Percentiles rank a stretch among this genome's conserved stretches.
Conservation (phyloP, 1,284 basidiomycete genomes). For the Ceratobasidium papillatum region DNA sequence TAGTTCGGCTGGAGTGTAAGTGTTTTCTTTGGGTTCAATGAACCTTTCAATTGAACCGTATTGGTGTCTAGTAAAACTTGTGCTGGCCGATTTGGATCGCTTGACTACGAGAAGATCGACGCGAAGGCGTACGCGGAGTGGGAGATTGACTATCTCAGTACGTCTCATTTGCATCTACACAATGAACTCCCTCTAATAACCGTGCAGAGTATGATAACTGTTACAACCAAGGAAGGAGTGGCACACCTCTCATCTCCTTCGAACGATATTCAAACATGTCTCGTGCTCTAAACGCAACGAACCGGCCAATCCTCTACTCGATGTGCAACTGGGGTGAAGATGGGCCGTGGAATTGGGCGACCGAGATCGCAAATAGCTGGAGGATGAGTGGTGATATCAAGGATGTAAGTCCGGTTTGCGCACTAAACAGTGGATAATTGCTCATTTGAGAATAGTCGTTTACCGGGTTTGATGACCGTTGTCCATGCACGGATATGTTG, state of each 20-base stretch:
- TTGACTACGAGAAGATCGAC: constrained; percentile 60
- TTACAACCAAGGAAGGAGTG: constrained; percentile 57
- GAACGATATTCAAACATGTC: constrained; percentile 61
- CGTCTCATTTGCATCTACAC: constrained; percentile 39
- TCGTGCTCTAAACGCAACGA: constrained; percentile 59
- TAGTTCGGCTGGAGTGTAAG: constrained; percentile 57
- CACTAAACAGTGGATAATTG: not conserved
- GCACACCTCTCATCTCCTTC: constrained; percentile 56
- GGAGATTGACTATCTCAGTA: constrained; percentile 58
- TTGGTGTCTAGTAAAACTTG: constrained; percentile 55
- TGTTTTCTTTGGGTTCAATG: constrained; percentile 31
- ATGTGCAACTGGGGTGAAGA: constrained; percentile 63
- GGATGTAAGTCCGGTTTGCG: constrained; percentile 49
- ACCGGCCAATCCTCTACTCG: constrained; percentile 61
- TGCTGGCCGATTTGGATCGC: constrained; percentile 56
- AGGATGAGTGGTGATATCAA: constrained; percentile 59
- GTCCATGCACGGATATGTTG: constrained; percentile 55
- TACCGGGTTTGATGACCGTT: constrained; percentile 56
- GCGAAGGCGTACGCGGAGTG: constrained; percentile 59
- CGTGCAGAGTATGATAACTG: constrained; percentile 59
- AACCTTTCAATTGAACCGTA: not conserved
- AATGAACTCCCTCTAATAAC: not conserved
- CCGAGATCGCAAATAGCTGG: constrained; percentile 59
- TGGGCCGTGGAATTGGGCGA: constrained; percentile 59
- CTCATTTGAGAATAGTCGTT: constrained; percentile 51